These are phyloP conservation scores for Penicillium capsulatum DNA, from an alignment of 2,329 filamentous ascomycete species.

Conservation along the genomic window DNA sequence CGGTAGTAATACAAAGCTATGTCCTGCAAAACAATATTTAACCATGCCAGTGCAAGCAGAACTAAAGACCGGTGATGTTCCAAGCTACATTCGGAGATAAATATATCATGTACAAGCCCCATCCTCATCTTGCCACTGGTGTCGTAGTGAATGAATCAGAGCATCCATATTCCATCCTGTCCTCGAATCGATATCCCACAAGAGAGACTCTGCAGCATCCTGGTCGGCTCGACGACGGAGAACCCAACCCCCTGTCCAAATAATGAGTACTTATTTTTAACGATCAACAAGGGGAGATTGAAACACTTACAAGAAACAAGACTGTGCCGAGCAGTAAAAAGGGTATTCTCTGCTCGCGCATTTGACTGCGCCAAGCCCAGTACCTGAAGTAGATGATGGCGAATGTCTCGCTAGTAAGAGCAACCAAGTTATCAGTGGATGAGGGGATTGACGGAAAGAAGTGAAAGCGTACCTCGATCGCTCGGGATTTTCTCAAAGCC, in stretches of 20 bases:
- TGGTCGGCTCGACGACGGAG: slow-evolving; percentile 24
- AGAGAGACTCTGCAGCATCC: slow-evolving; percentile 21
- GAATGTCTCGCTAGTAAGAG: slow-evolving; percentile 21
- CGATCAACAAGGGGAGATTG: no score
- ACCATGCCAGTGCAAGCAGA: no score
- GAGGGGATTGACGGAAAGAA: not conserved
- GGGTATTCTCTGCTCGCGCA: slow-evolving; percentile 24
- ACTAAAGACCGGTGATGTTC: no score
- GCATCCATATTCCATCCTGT: slow-evolving; percentile 27
- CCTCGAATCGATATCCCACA: slow-evolving; percentile 20
- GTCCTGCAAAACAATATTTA: no score
- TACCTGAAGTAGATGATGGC: slow-evolving; percentile 21
- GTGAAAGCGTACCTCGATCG: slow-evolving; percentile 17
- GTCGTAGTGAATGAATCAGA: slow-evolving; percentile 20
- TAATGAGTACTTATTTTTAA: no score
- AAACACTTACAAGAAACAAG: slow-evolving; percentile 25
- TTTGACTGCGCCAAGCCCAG: slow-evolving; percentile 27
- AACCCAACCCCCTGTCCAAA: slow-evolving; percentile 24
- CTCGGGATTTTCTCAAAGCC: slow-evolving; percentile 18
- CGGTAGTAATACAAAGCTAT: no score
- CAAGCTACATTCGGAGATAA: no score
- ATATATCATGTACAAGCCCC: slow-evolving; percentile 1
- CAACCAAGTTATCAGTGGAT: not conserved
- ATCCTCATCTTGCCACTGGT: slow-evolving; percentile 24
- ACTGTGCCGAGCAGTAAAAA: slow-evolving; percentile 27